phyloP scores from a whole-genome alignment of 1,284 basidiomycete genomes.

The Porodaedalea pini region DNA sequence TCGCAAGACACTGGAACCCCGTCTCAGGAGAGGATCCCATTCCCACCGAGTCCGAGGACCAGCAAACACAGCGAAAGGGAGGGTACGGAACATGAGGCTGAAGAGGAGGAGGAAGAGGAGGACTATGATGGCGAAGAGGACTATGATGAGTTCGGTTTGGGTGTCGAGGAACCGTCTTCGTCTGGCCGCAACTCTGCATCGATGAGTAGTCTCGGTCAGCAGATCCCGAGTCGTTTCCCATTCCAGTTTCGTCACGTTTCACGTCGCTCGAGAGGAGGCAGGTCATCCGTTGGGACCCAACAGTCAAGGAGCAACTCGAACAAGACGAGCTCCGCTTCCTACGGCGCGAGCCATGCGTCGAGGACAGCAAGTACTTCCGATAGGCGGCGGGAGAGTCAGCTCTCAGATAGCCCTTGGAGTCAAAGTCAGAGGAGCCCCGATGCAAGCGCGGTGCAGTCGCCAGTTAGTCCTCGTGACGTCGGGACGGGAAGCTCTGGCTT shows the following conservation, averaged over 20 bases:
- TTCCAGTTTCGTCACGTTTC: constrained; percentile 59
- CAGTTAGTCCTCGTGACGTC: constrained; percentile 24
- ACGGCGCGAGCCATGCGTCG: constrained; percentile 10
- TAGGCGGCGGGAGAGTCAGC: constrained; percentile 10
- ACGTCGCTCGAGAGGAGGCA: constrained; percentile 24
- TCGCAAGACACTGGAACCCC: constrained; percentile 36
- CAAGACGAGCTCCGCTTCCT: constrained; percentile 27
- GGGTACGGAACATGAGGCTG: constrained; percentile 32
- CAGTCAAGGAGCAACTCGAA: constrained; percentile 12
- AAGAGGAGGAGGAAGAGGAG: constrained; percentile 35
- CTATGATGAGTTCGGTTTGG: constrained; percentile 26
- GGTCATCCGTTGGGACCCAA: constrained; percentile 37
- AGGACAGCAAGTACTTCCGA: constrained; percentile 22
- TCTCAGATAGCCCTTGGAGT: constrained; percentile 14
- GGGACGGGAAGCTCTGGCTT: constrained; percentile 14
- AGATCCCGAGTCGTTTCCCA: constrained; percentile 63
- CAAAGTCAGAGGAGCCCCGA: constrained; percentile 3
- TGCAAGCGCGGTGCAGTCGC: constrained; percentile 1
- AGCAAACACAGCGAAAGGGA: constrained; percentile 35
- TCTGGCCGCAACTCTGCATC: constrained; percentile 62
- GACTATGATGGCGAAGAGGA: constrained; percentile 32
- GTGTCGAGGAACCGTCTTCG: constrained; percentile 45
- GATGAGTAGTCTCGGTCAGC: constrained; percentile 77
- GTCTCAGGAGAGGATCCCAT: constrained; percentile 48
- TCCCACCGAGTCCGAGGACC: constrained; percentile 53